Percentiles rank a stretch among this genome's conserved stretches.
Evolutionary conservation across 495 filamentous ascomycete species (phyloP).

Genomic region (Penicillium nucicola): DNA sequence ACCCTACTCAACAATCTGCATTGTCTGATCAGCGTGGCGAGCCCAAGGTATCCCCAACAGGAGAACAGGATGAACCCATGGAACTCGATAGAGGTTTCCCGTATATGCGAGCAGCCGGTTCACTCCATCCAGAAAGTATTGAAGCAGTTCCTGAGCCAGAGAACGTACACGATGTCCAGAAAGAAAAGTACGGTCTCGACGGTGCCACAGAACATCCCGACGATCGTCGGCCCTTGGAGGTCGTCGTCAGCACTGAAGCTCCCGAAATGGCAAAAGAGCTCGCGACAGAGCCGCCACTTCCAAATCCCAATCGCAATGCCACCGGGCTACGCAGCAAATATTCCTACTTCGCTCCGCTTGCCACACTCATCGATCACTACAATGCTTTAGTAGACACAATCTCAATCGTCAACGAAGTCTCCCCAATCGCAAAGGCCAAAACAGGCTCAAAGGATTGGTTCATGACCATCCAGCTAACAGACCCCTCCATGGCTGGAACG

Average conservation of each 20-base stretch:
- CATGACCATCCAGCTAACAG: slow-evolving; percentile 66
- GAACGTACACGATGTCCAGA: too few species aligned
- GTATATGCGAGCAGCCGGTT: not conserved
- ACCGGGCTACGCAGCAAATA: slow-evolving; percentile 58
- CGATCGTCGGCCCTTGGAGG: not conserved
- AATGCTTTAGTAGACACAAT: slow-evolving; percentile 60
- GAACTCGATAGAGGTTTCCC: not conserved
- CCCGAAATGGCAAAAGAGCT: slow-evolving; percentile 3
- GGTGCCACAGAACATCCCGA: too few species aligned
- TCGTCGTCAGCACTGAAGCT: not conserved
- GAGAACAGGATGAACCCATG: slow-evolving; percentile 7
- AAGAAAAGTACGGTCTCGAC: too few species aligned
- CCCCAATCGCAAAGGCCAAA: slow-evolving; percentile 57
- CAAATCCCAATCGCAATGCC: slow-evolving; percentile 29
- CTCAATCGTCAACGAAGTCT: slow-evolving; percentile 59
- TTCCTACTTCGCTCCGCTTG: slow-evolving; percentile 67
- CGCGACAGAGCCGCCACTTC: slow-evolving; percentile 4
- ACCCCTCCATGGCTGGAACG: slow-evolving; percentile 52
- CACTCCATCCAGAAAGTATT: not conserved
- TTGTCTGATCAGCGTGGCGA: not conserved
- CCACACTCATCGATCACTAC: slow-evolving; percentile 55
- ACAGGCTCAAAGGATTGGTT: slow-evolving; percentile 67
- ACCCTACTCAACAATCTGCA: slow-evolving; percentile 19
- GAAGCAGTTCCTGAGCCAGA: slow-evolving; percentile 6
- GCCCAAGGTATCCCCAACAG: slow-evolving; percentile 5